Evolutionary conservation across 139 green algal genomes (phyloP).

Genomic region (Chlorella sp.): DNA sequence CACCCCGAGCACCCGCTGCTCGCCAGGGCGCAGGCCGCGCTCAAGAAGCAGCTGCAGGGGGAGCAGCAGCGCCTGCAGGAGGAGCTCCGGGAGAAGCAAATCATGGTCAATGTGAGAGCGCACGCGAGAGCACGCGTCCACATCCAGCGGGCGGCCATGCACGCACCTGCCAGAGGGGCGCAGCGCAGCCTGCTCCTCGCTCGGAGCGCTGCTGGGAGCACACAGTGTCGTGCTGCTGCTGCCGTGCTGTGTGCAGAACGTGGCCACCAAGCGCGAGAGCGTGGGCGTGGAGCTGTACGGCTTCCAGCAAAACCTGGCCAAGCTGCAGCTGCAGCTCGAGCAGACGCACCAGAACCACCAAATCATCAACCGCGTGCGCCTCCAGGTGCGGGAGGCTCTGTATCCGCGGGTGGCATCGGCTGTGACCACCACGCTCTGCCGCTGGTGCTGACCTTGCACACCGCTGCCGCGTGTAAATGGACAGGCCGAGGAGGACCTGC

Average conservation of each 20-base stretch:
- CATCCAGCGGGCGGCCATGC: too few relatives aligned
- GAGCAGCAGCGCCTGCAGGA: slow-evolving; percentile 52
- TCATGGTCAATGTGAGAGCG: slow-evolving; percentile 58
- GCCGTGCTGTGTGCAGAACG: background rate
- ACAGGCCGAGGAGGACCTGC: slow-evolving; percentile 54
- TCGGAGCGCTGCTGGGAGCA: too few relatives aligned
- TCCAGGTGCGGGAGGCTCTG: slow-evolving; percentile 16
- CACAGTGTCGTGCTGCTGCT: background rate
- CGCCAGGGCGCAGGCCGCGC: slow-evolving; percentile 65
- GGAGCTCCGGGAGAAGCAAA: slow-evolving; percentile 66
- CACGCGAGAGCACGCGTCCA: too few relatives aligned
- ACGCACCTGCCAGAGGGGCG: too few relatives aligned
- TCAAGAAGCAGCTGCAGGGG: slow-evolving; percentile 67
- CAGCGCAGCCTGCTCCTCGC: too few relatives aligned
- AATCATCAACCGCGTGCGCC: slow-evolving; percentile 30
- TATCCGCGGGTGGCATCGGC: background rate
- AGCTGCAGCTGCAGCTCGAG: slow-evolving; percentile 77
- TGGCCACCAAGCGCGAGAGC: slow-evolving; percentile 46
- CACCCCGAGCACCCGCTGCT: slow-evolving; percentile 78
- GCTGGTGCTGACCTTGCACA: background rate
- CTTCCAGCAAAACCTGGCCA: slow-evolving; percentile 83
- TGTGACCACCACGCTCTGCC: background rate
- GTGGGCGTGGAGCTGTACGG: slow-evolving; percentile 88
- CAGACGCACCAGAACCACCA: slow-evolving; percentile 59
- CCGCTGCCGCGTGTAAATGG: background rate